Percentiles rank a stretch among this genome's conserved stretches.
Conservation (phyloP, 2,329 filamentous ascomycete genomes). For the Dothistroma septosporum region DNA sequence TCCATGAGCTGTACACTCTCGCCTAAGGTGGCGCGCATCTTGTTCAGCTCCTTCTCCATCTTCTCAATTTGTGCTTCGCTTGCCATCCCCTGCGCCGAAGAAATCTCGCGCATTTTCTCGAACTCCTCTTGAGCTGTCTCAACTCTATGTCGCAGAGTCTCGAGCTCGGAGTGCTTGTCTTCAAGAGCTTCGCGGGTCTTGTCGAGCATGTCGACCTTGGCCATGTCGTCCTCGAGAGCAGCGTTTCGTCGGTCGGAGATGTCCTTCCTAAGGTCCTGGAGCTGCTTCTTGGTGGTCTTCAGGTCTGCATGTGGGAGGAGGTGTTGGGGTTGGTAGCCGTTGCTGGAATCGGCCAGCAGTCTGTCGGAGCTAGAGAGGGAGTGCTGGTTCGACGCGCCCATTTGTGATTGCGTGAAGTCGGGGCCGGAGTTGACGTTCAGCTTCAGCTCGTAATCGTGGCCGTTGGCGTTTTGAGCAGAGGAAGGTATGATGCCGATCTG, state of each 20-base stretch:
- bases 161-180: conserved; percentile 88
- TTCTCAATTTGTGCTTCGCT: conserved; percentile 94
- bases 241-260: conserved; percentile 82
- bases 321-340: conserved; percentile 84
- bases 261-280: conserved; percentile 76
- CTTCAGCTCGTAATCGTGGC: conserved; percentile 76
- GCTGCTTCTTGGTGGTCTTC: conserved; percentile 74
- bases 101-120: conserved; percentile 80
- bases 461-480: conserved; percentile 79
- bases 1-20: conserved; percentile 90
- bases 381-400: conserved; percentile 43
- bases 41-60: conserved; percentile 96
- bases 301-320: conserved; percentile 87
- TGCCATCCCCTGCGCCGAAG: conserved; percentile 78
- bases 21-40: conserved; percentile 77
- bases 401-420: conserved; percentile 61
- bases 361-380: conserved; percentile 57
- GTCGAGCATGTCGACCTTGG: conserved; percentile 88
- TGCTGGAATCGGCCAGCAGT: conserved; percentile 73
- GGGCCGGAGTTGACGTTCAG: conserved; percentile 75
- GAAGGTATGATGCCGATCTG: conserved; percentile 86
- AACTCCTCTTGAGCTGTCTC: conserved; percentile 88
- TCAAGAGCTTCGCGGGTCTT: conserved; percentile 95
- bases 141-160: conserved; percentile 82
- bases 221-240: conserved; percentile 86